phyloP scores from a whole-genome alignment of 2,329 filamentous ascomycete genomes.

The Fusarium heterosporum region DNA sequence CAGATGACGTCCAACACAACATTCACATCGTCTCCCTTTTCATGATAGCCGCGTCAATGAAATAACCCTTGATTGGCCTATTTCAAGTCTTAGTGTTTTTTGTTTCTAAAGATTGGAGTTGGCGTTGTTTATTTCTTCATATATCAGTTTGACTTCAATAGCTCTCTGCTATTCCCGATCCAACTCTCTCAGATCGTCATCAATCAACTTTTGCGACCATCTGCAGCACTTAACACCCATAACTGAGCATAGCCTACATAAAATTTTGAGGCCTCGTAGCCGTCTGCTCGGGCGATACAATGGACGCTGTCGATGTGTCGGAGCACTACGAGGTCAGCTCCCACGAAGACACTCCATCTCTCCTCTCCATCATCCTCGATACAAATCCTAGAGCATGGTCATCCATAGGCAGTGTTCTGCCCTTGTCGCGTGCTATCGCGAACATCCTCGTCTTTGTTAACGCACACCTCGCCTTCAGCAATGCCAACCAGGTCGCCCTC shows the following conservation, averaged over 20 bases:
- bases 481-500: conserved; percentile 91
- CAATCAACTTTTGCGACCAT: conserved; percentile 5
- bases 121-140: conserved; percentile 6
- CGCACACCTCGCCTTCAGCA: conserved; percentile 93
- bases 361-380: conserved; percentile 92
- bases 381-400: conserved; percentile 97
- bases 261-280: conserved; percentile 50
- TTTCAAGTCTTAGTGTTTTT: background rate
- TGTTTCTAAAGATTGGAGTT: background rate
- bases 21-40: conserved; percentile 7
- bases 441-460: conserved; percentile 96
- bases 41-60: conserved; percentile 14
- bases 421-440: conserved; percentile 85
- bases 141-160: background rate
- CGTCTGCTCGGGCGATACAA: conserved; percentile 50
- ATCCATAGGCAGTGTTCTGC: conserved; percentile 76
- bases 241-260: background rate
- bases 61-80: background rate
- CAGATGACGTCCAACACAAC: conserved; percentile 31
- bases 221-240: background rate
- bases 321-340: conserved; percentile 69
- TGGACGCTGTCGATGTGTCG: conserved; percentile 68
- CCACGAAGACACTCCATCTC: conserved; percentile 75
- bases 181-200: conserved; percentile 23
- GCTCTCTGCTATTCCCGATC: conserved; percentile 6